These are phyloP conservation scores for Heliamphora pulchella DNA, from an alignment of 179 eudicot species.

Conservation along the genomic window DNA sequence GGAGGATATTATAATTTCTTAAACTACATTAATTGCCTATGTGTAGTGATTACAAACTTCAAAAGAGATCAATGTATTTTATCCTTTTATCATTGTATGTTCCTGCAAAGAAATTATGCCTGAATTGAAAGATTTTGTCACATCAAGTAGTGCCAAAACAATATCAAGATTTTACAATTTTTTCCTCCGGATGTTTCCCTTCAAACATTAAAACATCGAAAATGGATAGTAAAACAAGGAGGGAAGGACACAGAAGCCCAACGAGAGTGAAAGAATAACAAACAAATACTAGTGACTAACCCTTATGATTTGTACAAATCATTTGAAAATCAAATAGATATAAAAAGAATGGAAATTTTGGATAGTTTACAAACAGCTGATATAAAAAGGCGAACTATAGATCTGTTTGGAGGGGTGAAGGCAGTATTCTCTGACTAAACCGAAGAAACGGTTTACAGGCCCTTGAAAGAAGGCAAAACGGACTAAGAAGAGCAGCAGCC, in stretches of 20 bases:
- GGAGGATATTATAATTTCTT: too few species aligned
- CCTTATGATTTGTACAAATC: background rate
- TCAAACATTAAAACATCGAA: background rate
- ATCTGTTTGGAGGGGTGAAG: background rate
- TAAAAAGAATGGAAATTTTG: background rate
- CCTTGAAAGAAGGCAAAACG: background rate
- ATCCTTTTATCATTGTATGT: too few species aligned
- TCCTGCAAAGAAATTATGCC: too few species aligned
- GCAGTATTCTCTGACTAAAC: background rate
- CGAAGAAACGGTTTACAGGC: background rate
- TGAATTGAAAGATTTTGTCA: too few species aligned
- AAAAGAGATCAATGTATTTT: too few species aligned
- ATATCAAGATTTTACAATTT: background rate
- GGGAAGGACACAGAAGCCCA: background rate
- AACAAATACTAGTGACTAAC: background rate
- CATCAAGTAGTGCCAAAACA: background rate
- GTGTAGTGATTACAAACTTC: too few species aligned
- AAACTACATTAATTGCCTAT: too few species aligned
- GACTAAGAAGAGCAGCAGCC: constrained; percentile 60
- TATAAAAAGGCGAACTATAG: background rate
- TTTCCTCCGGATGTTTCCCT: background rate
- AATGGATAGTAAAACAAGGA: background rate
- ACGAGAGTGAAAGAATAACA: background rate
- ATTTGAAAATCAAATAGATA: constrained; percentile 1
- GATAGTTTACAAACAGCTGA: constrained; percentile 4